Conservation (phyloP, 1,284 basidiomycete genomes). For the Leccinum pseudoinsigne region DNA sequence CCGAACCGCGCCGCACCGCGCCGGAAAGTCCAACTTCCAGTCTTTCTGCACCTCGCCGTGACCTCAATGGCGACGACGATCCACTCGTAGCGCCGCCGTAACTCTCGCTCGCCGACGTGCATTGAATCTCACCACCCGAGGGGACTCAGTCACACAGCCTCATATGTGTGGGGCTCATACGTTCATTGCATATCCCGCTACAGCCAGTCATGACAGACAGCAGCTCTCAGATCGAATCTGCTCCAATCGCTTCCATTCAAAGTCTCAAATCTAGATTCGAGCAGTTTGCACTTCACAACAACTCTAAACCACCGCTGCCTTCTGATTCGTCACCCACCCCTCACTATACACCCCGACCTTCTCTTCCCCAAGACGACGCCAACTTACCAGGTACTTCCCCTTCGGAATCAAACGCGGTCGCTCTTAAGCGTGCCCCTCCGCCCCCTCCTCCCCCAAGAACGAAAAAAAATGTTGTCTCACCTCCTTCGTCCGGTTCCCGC, state of each 20-base stretch:
- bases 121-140: neutral
- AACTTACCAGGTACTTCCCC: conserved; percentile 1
- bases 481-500: conserved; percentile 34
- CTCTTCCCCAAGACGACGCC: conserved; percentile 35
- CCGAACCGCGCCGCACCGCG: too few species aligned
- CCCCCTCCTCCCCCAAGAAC: too few species aligned
- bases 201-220: conserved; percentile 19
- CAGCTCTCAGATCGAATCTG: conserved; percentile 45
- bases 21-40: too few species aligned
- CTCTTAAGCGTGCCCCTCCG: too few species aligned
- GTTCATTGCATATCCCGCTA: neutral
- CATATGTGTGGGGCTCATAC: conserved; percentile 6
- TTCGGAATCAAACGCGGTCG: too few species aligned
- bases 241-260: conserved; percentile 59
- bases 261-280: conserved; percentile 70
- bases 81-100: neutral
- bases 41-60: neutral
- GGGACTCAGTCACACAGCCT: conserved; percentile 11
- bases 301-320: conserved; percentile 16
- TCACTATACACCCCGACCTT: conserved; percentile 41
- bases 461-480: too few species aligned
- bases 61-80: conserved; percentile 4
- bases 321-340: conserved; percentile 36
- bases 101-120: neutral
- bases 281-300: conserved; percentile 31